Base-by-base conservation (phyloP, 768 basidiomycete genomes). In the Suillus clintonianus region DNA sequence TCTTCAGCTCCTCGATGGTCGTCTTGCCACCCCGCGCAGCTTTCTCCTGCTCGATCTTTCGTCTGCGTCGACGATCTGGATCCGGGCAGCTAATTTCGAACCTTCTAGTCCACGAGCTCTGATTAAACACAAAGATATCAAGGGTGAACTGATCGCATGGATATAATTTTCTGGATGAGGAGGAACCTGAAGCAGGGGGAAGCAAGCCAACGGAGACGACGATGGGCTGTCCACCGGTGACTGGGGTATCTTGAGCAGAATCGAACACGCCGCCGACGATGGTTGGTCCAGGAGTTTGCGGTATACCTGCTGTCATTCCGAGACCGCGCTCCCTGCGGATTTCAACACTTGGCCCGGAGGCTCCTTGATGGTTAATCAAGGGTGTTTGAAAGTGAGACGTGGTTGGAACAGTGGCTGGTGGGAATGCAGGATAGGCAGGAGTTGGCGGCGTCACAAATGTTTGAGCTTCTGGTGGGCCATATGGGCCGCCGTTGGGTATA, bases 71-170 rank as follows among this genome's bases (percentile, higher is more conserved):
- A 69, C 82, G 78, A 62, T 84, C 74, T 37, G 79, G 78, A 68
- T 87, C 83, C 2, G 89, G 88, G 73, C 84, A 89, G 36, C 84
- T 88, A 42, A 94, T 82, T 75, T 93, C 92, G 67, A 94, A 91
- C 67, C 91, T 74, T 63, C 92, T 82, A 58, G 87, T 88, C 87
- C 90, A 88, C 50, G 84, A 79, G 51, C 86, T 88, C 76, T 89
- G 89, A 69, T 95, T 95, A 69, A 89, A 94, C 61, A 95, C 91
- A 69, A 95, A 95, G 3, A 95, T 89, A 65, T 95, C 93, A 69
- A 95, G 75, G 58, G 87, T 89, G 72, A 95, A 95, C 57, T 83
- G 79, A 68, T 92, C 87, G 32, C 90, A 78, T 19, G 91, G 90
- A 66, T 86, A 89, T 70, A 95, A 87, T 76, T 80, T 86, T 65